Percentiles rank a stretch among this genome's conserved stretches.
Evolutionary conservation across 2,329 filamentous ascomycete genomes (phyloP).

Genomic region (Xylogone sp.): DNA sequence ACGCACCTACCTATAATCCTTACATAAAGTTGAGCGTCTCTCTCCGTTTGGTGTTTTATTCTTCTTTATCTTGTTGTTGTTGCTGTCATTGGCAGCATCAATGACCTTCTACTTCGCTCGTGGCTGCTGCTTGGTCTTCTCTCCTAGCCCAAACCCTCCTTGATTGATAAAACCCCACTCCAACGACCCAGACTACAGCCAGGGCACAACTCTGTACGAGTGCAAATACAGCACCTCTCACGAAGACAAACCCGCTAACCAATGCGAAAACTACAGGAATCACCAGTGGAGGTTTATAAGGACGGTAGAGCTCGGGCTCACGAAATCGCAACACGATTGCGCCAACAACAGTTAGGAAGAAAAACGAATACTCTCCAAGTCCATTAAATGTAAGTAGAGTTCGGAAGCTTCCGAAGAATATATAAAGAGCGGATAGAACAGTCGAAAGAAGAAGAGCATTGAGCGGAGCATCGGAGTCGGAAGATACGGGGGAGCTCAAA

Average conservation of each 20-base stretch:
- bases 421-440: slow-evolving; percentile 50
- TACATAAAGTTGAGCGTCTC: too few relatives aligned
- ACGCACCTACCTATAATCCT: too few relatives aligned
- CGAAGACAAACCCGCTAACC: slow-evolving; percentile 57
- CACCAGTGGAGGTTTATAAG: slow-evolving; percentile 50
- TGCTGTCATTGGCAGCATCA: too few relatives aligned
- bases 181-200: slow-evolving; percentile 46
- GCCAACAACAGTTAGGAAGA: slow-evolving; percentile 59
- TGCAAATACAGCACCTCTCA: slow-evolving; percentile 55
- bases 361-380: slow-evolving; percentile 58
- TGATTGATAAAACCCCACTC: slow-evolving; percentile 37
- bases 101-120: too few relatives aligned
- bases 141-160: not conserved
- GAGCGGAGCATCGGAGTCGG: slow-evolving; percentile 45
- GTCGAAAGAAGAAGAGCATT: slow-evolving; percentile 50
- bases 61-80: too few relatives aligned
- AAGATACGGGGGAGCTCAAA: slow-evolving; percentile 4
- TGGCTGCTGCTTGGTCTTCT: too few relatives aligned
- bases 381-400: slow-evolving; percentile 58
- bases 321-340: slow-evolving; percentile 52
- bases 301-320: slow-evolving; percentile 50
- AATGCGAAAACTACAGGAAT: slow-evolving; percentile 50
- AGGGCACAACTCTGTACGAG: slow-evolving; percentile 50
- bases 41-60: too few relatives aligned
- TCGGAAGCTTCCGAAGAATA: slow-evolving; percentile 57